A percentile compares a stretch with the other conserved stretches of the same genome.
phyloP scores from a whole-genome alignment of 371 early-diverging fungal genomes.

The Rhizopus arrhizus region DNA sequence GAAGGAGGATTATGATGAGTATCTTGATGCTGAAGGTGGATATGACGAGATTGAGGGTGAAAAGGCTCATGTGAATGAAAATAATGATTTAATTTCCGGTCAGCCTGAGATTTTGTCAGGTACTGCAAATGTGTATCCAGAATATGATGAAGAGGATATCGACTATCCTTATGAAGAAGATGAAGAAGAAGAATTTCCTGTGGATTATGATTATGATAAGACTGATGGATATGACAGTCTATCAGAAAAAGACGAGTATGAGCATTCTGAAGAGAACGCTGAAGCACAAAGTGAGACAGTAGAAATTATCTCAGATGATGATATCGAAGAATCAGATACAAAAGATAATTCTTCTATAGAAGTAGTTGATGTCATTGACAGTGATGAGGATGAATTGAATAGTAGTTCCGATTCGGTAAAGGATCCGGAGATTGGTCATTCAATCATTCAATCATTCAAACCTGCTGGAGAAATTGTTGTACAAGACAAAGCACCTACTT shows the following conservation, averaged over 20 bases:
- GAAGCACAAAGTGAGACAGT: background rate
- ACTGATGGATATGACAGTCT: background rate
- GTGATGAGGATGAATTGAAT: background rate
- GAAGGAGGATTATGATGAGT: slow-evolving; percentile 2
- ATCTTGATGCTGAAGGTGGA: slow-evolving; percentile 3
- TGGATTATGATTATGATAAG: background rate
- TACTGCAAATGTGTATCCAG: background rate
- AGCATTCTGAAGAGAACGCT: background rate
- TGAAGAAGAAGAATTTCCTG: background rate
- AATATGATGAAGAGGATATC: background rate
- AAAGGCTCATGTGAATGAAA: background rate
- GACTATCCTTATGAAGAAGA: background rate
- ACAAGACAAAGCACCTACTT: background rate
- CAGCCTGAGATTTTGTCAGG: background rate
- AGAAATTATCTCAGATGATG: background rate
- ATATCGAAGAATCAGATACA: background rate
- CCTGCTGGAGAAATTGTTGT: background rate
- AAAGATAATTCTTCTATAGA: background rate
- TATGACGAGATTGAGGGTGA: background rate
- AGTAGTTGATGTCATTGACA: background rate
- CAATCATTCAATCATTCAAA: background rate
- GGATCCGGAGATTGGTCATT: background rate
- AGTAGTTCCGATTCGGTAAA: background rate
- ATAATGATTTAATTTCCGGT: background rate
- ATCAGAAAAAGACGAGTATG: background rate